A percentile compares a stretch with the other conserved stretches of the same genome.
Conservation (phyloP, 2,329 filamentous ascomycete species). For the Epichloe gansuensis region DNA sequence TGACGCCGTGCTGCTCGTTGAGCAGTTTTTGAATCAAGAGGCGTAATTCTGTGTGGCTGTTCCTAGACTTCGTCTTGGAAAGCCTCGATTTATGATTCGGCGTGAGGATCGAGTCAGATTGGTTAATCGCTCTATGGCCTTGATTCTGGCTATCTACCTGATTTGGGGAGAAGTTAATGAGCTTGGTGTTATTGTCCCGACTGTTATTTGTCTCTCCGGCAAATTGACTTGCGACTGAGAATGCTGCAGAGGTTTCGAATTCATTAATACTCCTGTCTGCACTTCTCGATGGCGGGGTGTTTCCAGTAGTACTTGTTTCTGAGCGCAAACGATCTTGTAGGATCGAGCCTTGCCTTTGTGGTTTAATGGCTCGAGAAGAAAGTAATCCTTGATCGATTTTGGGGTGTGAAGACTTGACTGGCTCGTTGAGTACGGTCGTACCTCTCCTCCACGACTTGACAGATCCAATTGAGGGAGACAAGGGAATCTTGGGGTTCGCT, state of each 20-base stretch:
- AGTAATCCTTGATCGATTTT: slow-evolving; percentile 2
- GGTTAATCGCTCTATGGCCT: background rate
- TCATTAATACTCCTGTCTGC: background rate
- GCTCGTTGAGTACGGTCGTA: background rate
- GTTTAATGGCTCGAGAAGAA: background rate
- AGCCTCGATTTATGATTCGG: background rate
- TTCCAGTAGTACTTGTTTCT: background rate
- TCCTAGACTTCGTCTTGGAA: background rate
- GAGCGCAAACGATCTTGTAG: background rate
- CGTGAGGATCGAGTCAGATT: background rate
- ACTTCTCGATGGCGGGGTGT: background rate
- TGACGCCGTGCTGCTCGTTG: slow-evolving; percentile 28
- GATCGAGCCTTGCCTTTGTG: background rate
- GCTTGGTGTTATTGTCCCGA: background rate
- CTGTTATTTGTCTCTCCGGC: background rate
- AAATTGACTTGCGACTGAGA: background rate
- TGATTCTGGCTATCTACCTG: background rate
- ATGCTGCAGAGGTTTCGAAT: background rate
- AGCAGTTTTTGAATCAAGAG: slow-evolving; percentile 18
- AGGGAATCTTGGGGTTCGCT: background rate
- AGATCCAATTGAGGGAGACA: background rate
- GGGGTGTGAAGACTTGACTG: background rate
- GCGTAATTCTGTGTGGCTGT: background rate
- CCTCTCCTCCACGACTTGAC: slow-evolving; percentile 5
- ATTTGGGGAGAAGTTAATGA: background rate